Evolutionary conservation across 805 yeast species (phyloP).

Genomic region (Candida silvicultrix): DNA sequence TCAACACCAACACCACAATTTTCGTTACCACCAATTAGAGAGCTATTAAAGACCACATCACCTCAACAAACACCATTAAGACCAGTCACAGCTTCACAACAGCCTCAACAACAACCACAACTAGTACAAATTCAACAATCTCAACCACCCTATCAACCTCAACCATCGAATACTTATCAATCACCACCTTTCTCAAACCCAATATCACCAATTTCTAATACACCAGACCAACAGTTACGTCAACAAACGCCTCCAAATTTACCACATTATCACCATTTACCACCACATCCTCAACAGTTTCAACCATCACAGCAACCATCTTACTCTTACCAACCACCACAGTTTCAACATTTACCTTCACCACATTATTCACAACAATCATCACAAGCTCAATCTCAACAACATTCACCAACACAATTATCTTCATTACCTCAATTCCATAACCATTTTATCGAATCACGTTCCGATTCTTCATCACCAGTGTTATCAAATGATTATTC

Average conservation of each 20-base stretch:
- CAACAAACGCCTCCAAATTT: neutral
- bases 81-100: conserved; percentile 12
- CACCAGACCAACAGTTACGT: neutral
- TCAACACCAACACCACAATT: neutral
- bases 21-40: conserved; percentile 7
- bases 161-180: neutral
- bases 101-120: conserved; percentile 4
- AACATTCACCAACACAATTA: neutral
- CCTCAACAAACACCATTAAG: conserved; percentile 9
- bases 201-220: neutral
- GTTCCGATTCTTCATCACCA: conserved; percentile 1
- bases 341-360: neutral
- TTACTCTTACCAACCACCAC: neutral
- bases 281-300: neutral
- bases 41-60: conserved; percentile 5
- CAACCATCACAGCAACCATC: neutral
- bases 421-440: conserved; percentile 1
- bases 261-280: neutral
- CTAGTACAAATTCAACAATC: neutral
- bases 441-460: neutral
- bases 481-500: conserved; percentile 3
- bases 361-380: neutral
- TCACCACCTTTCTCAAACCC: neutral
- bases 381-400: neutral
- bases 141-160: neutral